phyloP scores from a whole-genome alignment of 352 stramenopile species.

The Globisporangium okanoganense region DNA sequence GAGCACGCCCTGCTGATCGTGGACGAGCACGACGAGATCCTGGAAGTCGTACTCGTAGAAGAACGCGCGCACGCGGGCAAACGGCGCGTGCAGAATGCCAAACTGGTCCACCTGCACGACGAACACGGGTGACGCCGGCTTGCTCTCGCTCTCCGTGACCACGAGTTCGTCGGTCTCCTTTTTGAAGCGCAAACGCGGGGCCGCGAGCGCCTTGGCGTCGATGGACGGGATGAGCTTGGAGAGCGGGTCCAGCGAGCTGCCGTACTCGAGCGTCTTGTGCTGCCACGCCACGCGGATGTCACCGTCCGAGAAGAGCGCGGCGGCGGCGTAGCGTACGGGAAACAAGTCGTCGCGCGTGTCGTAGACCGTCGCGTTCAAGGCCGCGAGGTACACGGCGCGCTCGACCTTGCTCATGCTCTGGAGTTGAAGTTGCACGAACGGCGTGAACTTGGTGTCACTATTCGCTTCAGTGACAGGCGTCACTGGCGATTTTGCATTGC shows the following conservation, averaged over 20 bases:
- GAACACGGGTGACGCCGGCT: constrained; percentile 25
- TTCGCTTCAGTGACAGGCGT: neutral
- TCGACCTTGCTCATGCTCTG: constrained; percentile 21
- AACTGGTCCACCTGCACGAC: constrained; percentile 88
- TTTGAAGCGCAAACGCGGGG: neutral
- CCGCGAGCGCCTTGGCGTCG: constrained; percentile 25
- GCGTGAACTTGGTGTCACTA: neutral
- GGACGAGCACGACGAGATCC: constrained; percentile 33
- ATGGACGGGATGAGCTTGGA: constrained; percentile 63
- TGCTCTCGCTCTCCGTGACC: constrained; percentile 4
- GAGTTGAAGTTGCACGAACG: constrained; percentile 33
- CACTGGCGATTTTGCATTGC: neutral
- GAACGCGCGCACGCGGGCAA: constrained; percentile 78
- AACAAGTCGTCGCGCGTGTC: constrained; percentile 63
- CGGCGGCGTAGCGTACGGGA: constrained; percentile 77
- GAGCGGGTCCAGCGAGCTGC: constrained; percentile 51
- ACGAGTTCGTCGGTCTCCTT: neutral
- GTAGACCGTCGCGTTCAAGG: constrained; percentile 26
- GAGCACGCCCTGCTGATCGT: constrained; percentile 29
- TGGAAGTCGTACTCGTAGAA: constrained; percentile 76
- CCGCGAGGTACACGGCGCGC: constrained; percentile 35
- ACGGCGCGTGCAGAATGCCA: constrained; percentile 82
- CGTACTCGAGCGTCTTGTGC: constrained; percentile 67
- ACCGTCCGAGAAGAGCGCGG: constrained; percentile 71
- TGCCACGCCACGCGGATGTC: constrained; percentile 41